These are phyloP conservation scores for Dactylonectria estremocensis DNA, from an alignment of 2,329 filamentous ascomycete species.

Conservation along the genomic window DNA sequence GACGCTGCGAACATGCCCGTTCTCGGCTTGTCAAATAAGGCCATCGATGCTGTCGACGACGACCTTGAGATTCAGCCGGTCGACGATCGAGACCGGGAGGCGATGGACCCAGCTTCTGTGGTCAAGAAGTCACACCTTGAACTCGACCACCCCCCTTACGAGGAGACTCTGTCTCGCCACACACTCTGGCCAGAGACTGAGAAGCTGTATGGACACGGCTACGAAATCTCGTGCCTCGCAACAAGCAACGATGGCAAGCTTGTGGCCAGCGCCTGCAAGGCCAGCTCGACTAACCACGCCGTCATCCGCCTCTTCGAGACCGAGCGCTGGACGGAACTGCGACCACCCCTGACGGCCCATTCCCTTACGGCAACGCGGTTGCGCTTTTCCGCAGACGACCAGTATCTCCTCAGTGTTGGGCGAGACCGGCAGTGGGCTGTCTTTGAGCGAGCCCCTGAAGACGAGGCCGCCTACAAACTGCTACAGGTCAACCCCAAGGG, in stretches of 20 bases:
- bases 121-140: conserved; percentile 75
- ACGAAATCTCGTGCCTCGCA: conserved; percentile 93
- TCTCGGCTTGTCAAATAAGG: conserved; percentile 95
- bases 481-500: conserved; percentile 83
- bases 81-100: conserved; percentile 66
- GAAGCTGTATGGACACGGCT: conserved; percentile 97
- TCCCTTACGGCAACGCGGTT: conserved; percentile 88
- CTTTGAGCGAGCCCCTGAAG: conserved; percentile 70
- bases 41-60: conserved; percentile 74
- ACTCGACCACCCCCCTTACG: conserved; percentile 82
- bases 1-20: conserved; percentile 97
- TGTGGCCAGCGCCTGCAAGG: conserved; percentile 93
- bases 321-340: conserved; percentile 87
- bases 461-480: conserved; percentile 66
- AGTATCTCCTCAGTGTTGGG: conserved; percentile 87
- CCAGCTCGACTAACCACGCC: conserved; percentile 93
- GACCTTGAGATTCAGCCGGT: conserved; percentile 61
- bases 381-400: conserved; percentile 83
- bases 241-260: conserved; percentile 81
- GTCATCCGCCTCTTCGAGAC: conserved; percentile 95
- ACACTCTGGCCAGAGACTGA: conserved; percentile 97
- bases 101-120: conserved; percentile 68
- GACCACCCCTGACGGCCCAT: conserved; percentile 87
- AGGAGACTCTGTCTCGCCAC: conserved; percentile 90
- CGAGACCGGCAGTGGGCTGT: conserved; percentile 93